These are phyloP conservation scores for Pezicula radicicola DNA, from an alignment of 2,329 filamentous ascomycete genomes.

Conservation along the genomic window DNA sequence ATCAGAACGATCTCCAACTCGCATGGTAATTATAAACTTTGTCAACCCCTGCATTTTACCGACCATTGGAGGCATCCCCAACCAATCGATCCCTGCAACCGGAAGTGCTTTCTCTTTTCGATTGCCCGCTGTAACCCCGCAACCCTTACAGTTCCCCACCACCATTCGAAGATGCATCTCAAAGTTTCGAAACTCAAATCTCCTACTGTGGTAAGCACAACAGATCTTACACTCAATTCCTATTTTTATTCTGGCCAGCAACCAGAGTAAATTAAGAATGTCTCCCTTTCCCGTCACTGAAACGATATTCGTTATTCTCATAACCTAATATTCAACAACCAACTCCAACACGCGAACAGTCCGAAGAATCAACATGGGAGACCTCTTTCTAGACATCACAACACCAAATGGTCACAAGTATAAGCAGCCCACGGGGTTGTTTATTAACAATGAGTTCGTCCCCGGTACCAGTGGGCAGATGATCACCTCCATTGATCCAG, in stretches of 20 bases:
- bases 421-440: slow-evolving; percentile 66
- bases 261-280: neutral
- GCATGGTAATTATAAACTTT: too few relatives aligned
- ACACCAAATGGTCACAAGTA: slow-evolving; percentile 61
- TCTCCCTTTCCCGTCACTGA: neutral
- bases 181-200: slow-evolving; percentile 4
- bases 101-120: neutral
- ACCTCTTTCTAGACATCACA: neutral
- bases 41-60: too few relatives aligned
- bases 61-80: neutral
- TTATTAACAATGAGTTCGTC: slow-evolving; percentile 77
- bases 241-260: neutral
- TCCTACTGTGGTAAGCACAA: neutral
- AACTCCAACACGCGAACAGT: neutral
- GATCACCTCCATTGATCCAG: slow-evolving; percentile 63
- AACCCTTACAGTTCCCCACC: neutral
- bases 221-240: neutral
- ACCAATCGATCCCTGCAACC: neutral
- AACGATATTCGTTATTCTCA: neutral
- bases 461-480: slow-evolving; percentile 58
- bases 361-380: neutral
- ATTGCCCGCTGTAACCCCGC: neutral
- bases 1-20: too few relatives aligned
- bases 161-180: neutral
- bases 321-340: neutral